Evolutionary conservation across 2,329 filamentous ascomycete genomes (phyloP), one percentile per base, ranked within the genome.

Genomic region (Chaetomium globosum): DNA sequence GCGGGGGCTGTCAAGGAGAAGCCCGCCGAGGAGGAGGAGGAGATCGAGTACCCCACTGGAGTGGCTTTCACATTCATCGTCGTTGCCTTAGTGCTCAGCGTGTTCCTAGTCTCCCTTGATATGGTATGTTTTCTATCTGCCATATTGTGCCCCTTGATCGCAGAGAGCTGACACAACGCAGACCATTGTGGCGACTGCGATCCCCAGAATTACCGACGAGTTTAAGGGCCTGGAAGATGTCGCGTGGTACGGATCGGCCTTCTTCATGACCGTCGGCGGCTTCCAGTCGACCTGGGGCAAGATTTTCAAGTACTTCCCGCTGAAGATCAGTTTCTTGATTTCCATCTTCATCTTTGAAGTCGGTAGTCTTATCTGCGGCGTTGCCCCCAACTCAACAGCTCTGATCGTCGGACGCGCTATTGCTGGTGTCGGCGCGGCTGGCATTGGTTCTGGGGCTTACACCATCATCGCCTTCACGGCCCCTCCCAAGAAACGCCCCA

Each of bases 181-280:
- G 69, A 71, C 69, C 12, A 71, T 71, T 39, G 69, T 71, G 2
- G 68, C 69, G 1, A 71, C 69, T 1, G 69, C 69, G 19, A 71
- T 71, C 23, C 69, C 69, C 28, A 67, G 55, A 13, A 71, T 71
- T 7, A 70, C 69, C 2, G 69, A 71, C 59, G 68, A 71, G 39
- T 71, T 71, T 52, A 28, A 59, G 10, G 66, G 67, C 4, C 58
- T 71, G 7, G 64, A 60, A 5, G 68, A 70, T 7, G 68, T 71
- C 13, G 68, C 67, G 10, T 71, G 69, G 69, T 71, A 71, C 59
- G 67, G 69, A 13, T 70, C 69, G 1, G 69, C 69, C 16, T 71
- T 71, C 63, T 71, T 71, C 63, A 70, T 70, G 69, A 69, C 68
- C 3, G 31, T 68, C 23, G 68, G 68, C 19, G 68, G 66, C 39